Conservation (phyloP, 352 stramenopile species). For the Phytophthora boehmeriae region DNA sequence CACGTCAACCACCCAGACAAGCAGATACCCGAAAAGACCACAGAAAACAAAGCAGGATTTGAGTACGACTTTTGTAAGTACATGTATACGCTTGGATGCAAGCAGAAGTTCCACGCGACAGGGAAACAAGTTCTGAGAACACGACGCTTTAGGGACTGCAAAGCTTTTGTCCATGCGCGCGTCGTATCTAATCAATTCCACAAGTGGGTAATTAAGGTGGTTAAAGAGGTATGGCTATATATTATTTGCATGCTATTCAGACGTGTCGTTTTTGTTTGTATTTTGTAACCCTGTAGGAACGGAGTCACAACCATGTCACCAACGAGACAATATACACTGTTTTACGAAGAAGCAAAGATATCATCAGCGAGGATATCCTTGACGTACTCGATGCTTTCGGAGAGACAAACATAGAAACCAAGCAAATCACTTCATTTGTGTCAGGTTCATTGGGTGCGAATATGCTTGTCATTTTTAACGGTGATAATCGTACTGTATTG, state of each 20-base stretch:
- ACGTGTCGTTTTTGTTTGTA: not conserved
- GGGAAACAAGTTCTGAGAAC: not conserved
- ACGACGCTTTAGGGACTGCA: not conserved
- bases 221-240: not conserved
- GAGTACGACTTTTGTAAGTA: slow-evolving; percentile 8
- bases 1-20: not conserved
- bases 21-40: not conserved
- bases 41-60: too few relatives aligned
- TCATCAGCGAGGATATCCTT: not conserved
- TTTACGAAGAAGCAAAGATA: not conserved
- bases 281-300: slow-evolving; percentile 2
- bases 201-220: not conserved
- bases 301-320: not conserved
- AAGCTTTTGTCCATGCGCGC: too few relatives aligned
- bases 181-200: not conserved
- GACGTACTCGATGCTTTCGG: slow-evolving; percentile 6
- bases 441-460: too few relatives aligned
- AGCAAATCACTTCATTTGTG: slow-evolving; percentile 3
- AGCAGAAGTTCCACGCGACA: not conserved
- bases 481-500: not conserved
- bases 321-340: slow-evolving; percentile 2
- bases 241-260: not conserved
- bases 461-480: not conserved
- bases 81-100: not conserved
- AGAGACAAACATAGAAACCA: not conserved